Percentiles rank a stretch among this genome's conserved stretches.
These are phyloP conservation scores for Nannizzia gypsea DNA, from an alignment of 2,329 filamentous ascomycete species.

Conservation along the genomic window DNA sequence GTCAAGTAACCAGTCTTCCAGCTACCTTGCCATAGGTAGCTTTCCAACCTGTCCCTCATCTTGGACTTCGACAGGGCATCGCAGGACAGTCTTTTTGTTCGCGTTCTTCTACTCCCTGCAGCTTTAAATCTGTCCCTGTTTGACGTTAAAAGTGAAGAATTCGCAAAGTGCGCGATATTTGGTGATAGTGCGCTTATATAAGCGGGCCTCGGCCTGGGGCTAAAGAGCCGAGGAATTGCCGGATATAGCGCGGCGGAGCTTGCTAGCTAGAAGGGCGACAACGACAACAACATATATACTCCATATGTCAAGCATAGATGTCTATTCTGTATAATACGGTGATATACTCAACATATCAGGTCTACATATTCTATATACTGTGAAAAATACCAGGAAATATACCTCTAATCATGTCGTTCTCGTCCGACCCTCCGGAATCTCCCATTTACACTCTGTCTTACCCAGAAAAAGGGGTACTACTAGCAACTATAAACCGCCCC, in stretches of 20 bases:
- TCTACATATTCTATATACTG: not conserved
- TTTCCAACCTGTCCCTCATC: not conserved
- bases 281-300: not conserved
- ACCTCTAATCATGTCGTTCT: constrained; percentile 8
- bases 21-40: not conserved
- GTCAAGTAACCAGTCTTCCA: not conserved
- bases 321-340: not conserved
- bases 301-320: not conserved
- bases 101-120: not conserved
- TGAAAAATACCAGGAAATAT: not conserved
- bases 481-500: constrained; percentile 35
- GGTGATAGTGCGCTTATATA: not conserved
- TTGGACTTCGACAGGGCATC: not conserved
- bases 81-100: not conserved
- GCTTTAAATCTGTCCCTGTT: too few relatives aligned
- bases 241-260: too few relatives aligned
- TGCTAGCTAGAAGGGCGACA: not conserved
- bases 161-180: not conserved
- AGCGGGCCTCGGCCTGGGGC: not conserved
- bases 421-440: constrained; percentile 11
- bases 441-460: constrained; percentile 24
- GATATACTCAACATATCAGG: not conserved
- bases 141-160: not conserved
- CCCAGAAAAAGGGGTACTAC: constrained; percentile 31
- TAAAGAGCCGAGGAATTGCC: not conserved